Percentiles rank a stretch among this genome's conserved stretches.
Conservation (phyloP, 805 yeast species). For the Starmerella khaoyaiensis region DNA sequence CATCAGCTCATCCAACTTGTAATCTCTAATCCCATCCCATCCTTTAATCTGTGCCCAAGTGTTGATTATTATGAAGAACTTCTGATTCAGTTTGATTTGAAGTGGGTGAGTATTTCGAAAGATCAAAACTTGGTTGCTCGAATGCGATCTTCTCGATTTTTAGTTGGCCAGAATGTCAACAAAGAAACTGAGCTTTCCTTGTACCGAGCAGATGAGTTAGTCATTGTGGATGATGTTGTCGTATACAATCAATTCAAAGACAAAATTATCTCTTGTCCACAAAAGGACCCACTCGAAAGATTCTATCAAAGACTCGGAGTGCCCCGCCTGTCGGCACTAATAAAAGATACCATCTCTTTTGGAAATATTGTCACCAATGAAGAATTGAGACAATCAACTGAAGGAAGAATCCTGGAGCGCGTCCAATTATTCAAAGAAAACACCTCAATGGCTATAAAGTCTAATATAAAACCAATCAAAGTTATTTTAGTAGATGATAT, state of each 20-base stretch:
- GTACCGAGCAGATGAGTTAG: constrained; percentile 23
- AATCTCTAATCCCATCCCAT: constrained; percentile 1
- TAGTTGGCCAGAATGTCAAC: constrained; percentile 21
- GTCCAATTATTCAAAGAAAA: constrained; percentile 26
- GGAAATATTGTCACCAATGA: constrained; percentile 21
- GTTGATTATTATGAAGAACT: constrained; percentile 23
- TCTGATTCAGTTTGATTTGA: constrained; percentile 8
- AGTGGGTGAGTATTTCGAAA: constrained; percentile 10
- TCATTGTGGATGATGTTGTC: constrained; percentile 30
- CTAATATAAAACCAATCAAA: constrained; percentile 7
- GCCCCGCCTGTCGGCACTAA: constrained; percentile 21
- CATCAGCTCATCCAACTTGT: constrained; percentile 23
- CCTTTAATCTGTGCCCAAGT: constrained; percentile 17
- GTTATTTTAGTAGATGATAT: constrained; percentile 23
- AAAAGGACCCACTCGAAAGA: constrained; percentile 24
- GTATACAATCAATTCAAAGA: constrained; percentile 27
- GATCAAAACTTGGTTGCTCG: constrained; percentile 16
- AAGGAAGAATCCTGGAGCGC: constrained; percentile 26
- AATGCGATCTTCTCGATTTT: constrained; percentile 24
- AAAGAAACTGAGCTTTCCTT: constrained; percentile 19
- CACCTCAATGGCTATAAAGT: constrained; percentile 18
- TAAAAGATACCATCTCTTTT: constrained; percentile 22
- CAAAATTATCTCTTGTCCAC: constrained; percentile 28
- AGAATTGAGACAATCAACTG: constrained; percentile 8
- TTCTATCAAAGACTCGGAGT: constrained; percentile 27